phyloP scores from a whole-genome alignment of 768 basidiomycete species.

The Boletus fagicola region DNA sequence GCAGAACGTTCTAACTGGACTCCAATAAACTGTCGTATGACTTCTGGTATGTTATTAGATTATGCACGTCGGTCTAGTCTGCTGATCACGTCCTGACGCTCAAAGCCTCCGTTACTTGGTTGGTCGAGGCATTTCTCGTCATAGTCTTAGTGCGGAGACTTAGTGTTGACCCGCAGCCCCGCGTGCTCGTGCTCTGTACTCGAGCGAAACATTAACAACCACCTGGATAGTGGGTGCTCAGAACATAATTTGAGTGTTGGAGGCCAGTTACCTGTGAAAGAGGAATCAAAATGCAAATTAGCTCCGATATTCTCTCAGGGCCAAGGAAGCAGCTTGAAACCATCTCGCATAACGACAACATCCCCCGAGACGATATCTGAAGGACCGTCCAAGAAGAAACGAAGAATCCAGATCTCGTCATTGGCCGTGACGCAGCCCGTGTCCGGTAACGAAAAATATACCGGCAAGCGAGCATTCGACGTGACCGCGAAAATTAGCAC shows the following conservation, averaged over 20 bases:
- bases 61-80: neutral
- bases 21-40: conserved; percentile 3
- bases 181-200: conserved; percentile 45
- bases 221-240: conserved; percentile 50
- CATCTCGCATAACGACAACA: conserved; percentile 10
- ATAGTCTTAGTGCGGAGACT: neutral
- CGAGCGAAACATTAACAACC: conserved; percentile 45
- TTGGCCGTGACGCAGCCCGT: conserved; percentile 6
- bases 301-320: conserved; percentile 43
- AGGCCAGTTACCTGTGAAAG: conserved; percentile 6
- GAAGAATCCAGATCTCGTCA: conserved; percentile 21
- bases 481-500: conserved; percentile 34
- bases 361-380: conserved; percentile 9
- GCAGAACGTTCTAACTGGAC: neutral
- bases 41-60: conserved; percentile 13
- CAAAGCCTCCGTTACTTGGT: conserved; percentile 25
- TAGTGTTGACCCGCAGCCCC: conserved; percentile 37
- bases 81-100: conserved; percentile 2
- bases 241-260: conserved; percentile 12
- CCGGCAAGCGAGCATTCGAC: conserved; percentile 20
- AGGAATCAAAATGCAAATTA: conserved; percentile 27
- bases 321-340: conserved; percentile 8
- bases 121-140: conserved; percentile 7
- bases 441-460: conserved; percentile 18
- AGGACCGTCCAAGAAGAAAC: conserved; percentile 30